phyloP scores from a whole-genome alignment of 2,329 filamentous ascomycete genomes.

The Aspergillus caelatus region DNA sequence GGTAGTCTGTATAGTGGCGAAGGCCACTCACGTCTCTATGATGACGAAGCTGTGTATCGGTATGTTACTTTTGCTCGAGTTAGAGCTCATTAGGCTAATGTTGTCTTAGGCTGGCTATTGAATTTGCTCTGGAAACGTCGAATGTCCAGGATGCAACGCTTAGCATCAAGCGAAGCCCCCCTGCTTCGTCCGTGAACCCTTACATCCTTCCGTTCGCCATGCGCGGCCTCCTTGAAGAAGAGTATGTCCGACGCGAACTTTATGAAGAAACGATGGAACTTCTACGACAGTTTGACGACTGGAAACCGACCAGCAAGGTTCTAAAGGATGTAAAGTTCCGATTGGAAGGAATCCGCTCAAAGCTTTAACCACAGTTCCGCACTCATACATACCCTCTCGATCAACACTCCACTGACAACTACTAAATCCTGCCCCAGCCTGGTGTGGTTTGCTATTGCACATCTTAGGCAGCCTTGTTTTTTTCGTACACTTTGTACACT shows the following conservation, averaged over 20 bases:
- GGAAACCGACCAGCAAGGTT: conserved; percentile 87
- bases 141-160: conserved; percentile 52
- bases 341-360: conserved; percentile 86
- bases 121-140: conserved; percentile 74
- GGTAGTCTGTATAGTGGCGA: conserved; percentile 90
- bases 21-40: conserved; percentile 91
- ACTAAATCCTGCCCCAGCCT: background rate
- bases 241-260: conserved; percentile 81
- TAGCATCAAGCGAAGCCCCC: conserved; percentile 54
- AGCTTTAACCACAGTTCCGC: conserved; percentile 54
- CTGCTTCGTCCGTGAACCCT: conserved; percentile 64
- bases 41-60: conserved; percentile 83
- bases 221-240: conserved; percentile 88
- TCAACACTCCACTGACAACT: background rate
- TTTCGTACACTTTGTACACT: background rate
- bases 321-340: conserved; percentile 95
- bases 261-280: conserved; percentile 76
- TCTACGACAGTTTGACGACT: conserved; percentile 86
- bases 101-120: conserved; percentile 62
- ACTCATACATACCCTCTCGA: background rate
- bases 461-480: background rate
- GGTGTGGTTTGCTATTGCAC: background rate
- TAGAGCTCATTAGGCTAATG: conserved; percentile 9
- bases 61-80: conserved; percentile 40
- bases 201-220: conserved; percentile 95